Conservation (phyloP, 1,284 basidiomycete genomes). For the Mycena sp. region DNA sequence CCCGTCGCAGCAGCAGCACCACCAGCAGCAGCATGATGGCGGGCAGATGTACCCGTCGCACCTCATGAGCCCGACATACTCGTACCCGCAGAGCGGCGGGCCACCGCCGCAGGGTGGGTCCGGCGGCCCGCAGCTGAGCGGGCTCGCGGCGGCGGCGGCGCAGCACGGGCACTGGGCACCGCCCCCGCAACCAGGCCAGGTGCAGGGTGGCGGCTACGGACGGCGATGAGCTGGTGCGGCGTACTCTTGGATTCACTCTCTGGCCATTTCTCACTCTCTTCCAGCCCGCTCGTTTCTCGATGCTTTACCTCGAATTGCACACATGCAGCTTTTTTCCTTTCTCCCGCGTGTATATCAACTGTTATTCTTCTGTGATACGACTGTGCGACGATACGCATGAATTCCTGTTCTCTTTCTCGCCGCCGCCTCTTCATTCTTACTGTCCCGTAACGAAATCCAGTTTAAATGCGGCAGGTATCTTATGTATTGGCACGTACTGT, state of each 20-base stretch:
- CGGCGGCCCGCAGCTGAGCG: conserved; percentile 59
- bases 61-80: conserved; percentile 62
- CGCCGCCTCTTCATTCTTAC: conserved; percentile 11
- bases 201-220: conserved; percentile 59
- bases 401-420: conserved; percentile 1
- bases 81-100: conserved; percentile 53
- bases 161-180: conserved; percentile 63
- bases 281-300: too few species aligned
- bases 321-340: conserved; percentile 14
- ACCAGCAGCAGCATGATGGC: conserved; percentile 60
- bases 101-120: conserved; percentile 49
- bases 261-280: neutral
- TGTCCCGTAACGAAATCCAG: conserved; percentile 12
- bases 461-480: conserved; percentile 2
- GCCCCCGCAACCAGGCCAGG: conserved; percentile 48
- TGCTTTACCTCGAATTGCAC: conserved; percentile 6
- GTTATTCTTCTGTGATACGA: conserved; percentile 11
- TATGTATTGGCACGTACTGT: conserved; percentile 13
- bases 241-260: neutral
- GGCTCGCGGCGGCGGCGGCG: conserved; percentile 60
- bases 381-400: too few species aligned
- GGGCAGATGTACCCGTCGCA: conserved; percentile 61
- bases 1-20: conserved; percentile 52
- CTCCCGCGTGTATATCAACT: conserved; percentile 9
- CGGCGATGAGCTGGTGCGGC: conserved; percentile 44